Base-by-base conservation (phyloP, 2,329 filamentous ascomycete genomes). In the Pseudonectria buxi region DNA sequence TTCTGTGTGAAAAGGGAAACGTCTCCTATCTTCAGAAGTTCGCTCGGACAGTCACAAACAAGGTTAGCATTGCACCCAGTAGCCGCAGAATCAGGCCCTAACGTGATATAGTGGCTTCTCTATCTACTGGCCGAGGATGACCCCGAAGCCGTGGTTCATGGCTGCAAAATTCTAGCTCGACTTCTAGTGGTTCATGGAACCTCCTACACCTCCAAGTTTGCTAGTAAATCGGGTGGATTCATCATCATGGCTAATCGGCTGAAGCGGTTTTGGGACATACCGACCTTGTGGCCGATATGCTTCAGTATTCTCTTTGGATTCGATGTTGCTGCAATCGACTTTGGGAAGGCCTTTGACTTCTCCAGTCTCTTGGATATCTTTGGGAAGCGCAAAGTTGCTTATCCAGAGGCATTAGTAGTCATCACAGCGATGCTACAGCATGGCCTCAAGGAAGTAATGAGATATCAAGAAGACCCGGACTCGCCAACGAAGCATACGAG, bases 31-130 rank as follows among this genome's bases (percentile, higher is more conserved):
- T 95, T 37, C 78, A 81, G 54, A 92, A 88, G 50, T 96, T 98
- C 67, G 86, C 88, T 5, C 85, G 83, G 54, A 94, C 90, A 2
- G 90, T 98, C 7, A 95, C 90, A 14, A 95, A 94, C 50, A 95
- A 95, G 73, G 85, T 87, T 67, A 53, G 54, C 40, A 35, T 39
- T 16, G 37, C 30, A 36, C 3, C 26, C 10, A 25, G 7, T 26
- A 15, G 14, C n/a, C 6, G 7, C 7, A 14, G 14, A 9, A 7
- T 10, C 3, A 7, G 11, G 13, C 12, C 24, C 45, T 55, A 37
- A 58, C 36, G 7, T 15, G 16, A 6, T 15, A 3, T 46, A 90
- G 82, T 95, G 89, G 89, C 74, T 95, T 11, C 67, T 98, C 11
- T 94, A 95, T 59, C 74, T 98, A 11, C 72, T 96, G 33, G 86